Percentiles rank a stretch among this genome's conserved stretches.
phyloP scores from a whole-genome alignment of 108 stramenopile genomes.

The Ochromonas danica region DNA sequence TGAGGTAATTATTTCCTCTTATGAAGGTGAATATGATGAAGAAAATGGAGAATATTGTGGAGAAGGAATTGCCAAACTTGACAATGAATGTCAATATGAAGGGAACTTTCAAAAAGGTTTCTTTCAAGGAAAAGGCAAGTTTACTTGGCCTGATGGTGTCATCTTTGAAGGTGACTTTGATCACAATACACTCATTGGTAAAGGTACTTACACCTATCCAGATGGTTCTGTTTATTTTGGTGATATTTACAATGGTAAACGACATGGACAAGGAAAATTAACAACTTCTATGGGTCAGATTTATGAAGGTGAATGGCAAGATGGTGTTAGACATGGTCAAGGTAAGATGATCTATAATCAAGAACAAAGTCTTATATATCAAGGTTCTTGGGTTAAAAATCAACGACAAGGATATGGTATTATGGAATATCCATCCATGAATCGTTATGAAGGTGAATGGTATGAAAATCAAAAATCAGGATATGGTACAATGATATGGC shows the following conservation, averaged over 20 bases:
- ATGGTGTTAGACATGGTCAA: constrained; percentile 10
- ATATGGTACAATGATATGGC: constrained; percentile 22
- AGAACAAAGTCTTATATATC: neutral
- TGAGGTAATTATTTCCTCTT: neutral
- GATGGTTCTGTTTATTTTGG: constrained; percentile 26
- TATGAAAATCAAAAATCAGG: constrained; percentile 9
- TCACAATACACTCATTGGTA: neutral
- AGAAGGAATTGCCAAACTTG: neutral
- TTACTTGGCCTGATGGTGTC: constrained; percentile 31
- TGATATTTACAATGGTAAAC: constrained; percentile 20
- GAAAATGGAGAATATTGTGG: neutral
- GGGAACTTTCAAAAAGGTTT: constrained; percentile 10
- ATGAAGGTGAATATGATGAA: neutral
- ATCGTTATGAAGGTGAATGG: constrained; percentile 32
- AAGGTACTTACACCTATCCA: constrained; percentile 8
- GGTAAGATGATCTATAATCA: constrained; percentile 34
- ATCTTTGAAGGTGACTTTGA: constrained; percentile 25
- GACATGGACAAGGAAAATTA: constrained; percentile 33
- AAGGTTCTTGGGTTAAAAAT: constrained; percentile 22
- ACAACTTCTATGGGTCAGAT: neutral
- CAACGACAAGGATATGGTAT: constrained; percentile 21
- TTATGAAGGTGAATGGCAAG: constrained; percentile 26
- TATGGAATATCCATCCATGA: constrained; percentile 24
- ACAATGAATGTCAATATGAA: constrained; percentile 26
- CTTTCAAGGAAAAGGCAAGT: constrained; percentile 34